These are phyloP conservation scores for Neurospora hispaniola DNA, from an alignment of 495 filamentous ascomycete genomes.

Conservation along the genomic window DNA sequence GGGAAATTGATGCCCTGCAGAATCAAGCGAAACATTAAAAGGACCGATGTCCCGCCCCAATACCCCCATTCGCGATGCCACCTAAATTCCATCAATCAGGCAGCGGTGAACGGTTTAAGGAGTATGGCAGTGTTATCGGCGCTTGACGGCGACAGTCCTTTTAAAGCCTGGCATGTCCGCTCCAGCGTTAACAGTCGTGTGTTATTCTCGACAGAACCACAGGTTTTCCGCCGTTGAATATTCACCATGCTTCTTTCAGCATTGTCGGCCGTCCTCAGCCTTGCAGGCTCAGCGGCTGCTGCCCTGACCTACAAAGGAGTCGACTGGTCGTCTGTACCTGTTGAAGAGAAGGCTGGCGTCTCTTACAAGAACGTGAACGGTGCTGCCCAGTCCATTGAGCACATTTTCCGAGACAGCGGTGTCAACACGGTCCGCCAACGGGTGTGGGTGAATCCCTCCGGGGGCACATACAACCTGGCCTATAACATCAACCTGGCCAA, in stretches of 20 bases:
- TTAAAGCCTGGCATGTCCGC: background rate
- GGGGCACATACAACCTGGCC: constrained; percentile 54
- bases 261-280: constrained; percentile 9
- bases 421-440: constrained; percentile 65
- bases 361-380: constrained; percentile 49
- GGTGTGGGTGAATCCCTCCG: constrained; percentile 59
- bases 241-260: constrained; percentile 11
- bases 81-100: constrained; percentile 17
- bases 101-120: background rate
- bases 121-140: background rate
- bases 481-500: constrained; percentile 60
- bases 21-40: background rate
- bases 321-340: constrained; percentile 60
- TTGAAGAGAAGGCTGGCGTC: constrained; percentile 52
- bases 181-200: background rate
- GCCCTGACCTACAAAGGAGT: constrained; percentile 55
- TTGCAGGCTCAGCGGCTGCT: constrained; percentile 18
- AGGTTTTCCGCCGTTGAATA: background rate
- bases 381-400: constrained; percentile 44
- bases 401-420: constrained; percentile 50
- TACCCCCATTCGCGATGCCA: background rate
- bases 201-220: background rate
- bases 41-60: background rate
- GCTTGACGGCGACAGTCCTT: background rate
- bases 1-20: background rate